Evolutionary conservation across 2,329 filamentous ascomycete genomes (phyloP).

Genomic region (Coniochaeta sp.): DNA sequence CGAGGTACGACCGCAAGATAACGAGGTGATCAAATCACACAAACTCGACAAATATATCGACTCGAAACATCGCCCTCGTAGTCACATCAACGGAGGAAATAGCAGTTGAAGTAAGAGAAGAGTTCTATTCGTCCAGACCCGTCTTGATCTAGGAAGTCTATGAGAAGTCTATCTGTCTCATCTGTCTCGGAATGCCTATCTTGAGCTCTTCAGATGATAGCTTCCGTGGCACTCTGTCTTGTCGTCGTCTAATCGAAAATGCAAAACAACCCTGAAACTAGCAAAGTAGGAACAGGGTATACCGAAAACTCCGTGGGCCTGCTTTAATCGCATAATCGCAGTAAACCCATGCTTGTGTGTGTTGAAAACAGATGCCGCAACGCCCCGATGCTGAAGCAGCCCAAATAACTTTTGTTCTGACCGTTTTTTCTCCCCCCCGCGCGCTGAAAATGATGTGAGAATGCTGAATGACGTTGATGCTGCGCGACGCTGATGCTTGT

Average conservation of each 20-base stretch:
- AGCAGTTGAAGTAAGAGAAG: too few species aligned
- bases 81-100: too few species aligned
- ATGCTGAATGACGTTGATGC: background rate
- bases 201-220: slow-evolving; percentile 2
- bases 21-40: too few species aligned
- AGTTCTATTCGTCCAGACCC: background rate
- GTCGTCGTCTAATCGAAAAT: slow-evolving; percentile 1
- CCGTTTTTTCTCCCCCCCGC: background rate
- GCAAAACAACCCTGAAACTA: background rate
- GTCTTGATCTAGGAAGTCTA: background rate
- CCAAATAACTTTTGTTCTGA: background rate
- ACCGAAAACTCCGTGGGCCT: background rate
- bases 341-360: background rate
- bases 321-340: background rate
- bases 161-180: background rate
- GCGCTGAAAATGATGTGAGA: background rate
- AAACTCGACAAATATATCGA: too few species aligned
- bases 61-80: too few species aligned
- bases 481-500: background rate
- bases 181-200: slow-evolving; percentile 1
- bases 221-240: slow-evolving; percentile 1
- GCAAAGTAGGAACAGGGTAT: background rate
- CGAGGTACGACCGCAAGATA: too few species aligned
- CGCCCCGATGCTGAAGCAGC: too few species aligned
- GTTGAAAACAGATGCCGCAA: slow-evolving; percentile 2